Base-by-base conservation (phyloP, 2,329 filamentous ascomycete genomes). In the Aspergillus hiratsukae region DNA sequence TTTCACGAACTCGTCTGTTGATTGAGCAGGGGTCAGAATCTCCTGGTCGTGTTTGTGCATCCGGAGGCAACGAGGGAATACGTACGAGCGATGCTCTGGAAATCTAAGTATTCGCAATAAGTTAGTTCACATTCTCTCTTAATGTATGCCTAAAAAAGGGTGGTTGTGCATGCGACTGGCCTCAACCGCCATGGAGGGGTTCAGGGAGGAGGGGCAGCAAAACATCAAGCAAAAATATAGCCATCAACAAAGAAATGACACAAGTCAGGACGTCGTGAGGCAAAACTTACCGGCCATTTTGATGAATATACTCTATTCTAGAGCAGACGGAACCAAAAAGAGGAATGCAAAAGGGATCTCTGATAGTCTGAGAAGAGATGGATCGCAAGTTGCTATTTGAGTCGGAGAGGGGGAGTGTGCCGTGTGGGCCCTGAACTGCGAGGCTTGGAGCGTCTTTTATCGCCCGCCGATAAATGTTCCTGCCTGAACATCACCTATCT, bases 1-100 rank as follows among this genome's bases (percentile, higher is more conserved):
- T 59, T 87, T 72, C 64, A 93, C 87, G 77, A 97, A 97, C 78
- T 95, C 84, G 75, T 87, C 92, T 97, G 71, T 69, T 58, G 69
- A 46, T 45, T 37, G 31, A 27, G 49, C 23, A n/a, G 43, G 55
- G 54, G 49, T 51, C 37, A 41, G 52, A 57, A 55, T 57, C 21
- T 46, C 21, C 10, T 25, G 10, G 43, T 5, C 10, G 10, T 46
- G 41, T 45, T 45, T 11, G 41, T 23, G 46, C 17, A n/a, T 3
- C 11, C 25, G 28, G 27, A 17, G 29, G 28, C 10, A 43, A 21
- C 45, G 14, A 40, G 21, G 53, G 31, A 46, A 51, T 40, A 75
- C 75, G 56, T 73, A 78, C 75, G 62, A 64, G 75, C 75, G 61
- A 78, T 68, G 29, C 9, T 51, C 35, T 59, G 51, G 66, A 75